Percentiles rank a stretch among this genome's conserved stretches.
Evolutionary conservation across 306 rosid species (phyloP).

Genomic region (Sicyos edulis): DNA sequence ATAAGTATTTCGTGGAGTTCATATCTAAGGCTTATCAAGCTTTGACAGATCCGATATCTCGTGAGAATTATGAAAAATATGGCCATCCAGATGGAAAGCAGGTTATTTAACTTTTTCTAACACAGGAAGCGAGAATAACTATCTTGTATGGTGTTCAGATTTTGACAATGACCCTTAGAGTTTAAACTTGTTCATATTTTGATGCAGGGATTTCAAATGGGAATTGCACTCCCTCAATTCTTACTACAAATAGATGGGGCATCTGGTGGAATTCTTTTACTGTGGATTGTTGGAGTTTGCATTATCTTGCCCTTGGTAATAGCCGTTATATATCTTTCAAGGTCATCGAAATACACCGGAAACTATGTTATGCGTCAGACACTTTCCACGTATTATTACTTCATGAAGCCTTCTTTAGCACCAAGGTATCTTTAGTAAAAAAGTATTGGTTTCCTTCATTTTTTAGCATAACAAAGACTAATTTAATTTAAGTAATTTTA

Average conservation of each 20-base stretch:
- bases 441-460: background rate
- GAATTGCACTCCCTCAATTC: constrained; percentile 95
- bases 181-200: constrained; percentile 28
- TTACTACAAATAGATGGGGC: constrained; percentile 78
- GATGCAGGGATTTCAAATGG: constrained; percentile 94
- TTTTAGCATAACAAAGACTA: constrained; percentile 6
- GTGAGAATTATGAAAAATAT: constrained; percentile 89
- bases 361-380: constrained; percentile 99
- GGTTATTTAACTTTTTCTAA: constrained; percentile 33
- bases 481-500: constrained; percentile 1
- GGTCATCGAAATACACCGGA: constrained; percentile 89
- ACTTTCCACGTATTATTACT: constrained; percentile 68
- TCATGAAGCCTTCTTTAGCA: constrained; percentile 95
- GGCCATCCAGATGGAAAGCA: constrained; percentile 98
- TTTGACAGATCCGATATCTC: constrained; percentile 77
- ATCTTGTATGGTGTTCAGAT: background rate
- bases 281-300: constrained; percentile 95
- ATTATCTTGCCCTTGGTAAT: constrained; percentile 92
- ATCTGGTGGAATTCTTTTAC: constrained; percentile 87
- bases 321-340: constrained; percentile 92
- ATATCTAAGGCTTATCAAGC: constrained; percentile 96
- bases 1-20: constrained; percentile 76
- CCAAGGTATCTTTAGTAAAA: constrained; percentile 50
- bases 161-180: background rate
- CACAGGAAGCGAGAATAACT: background rate